Conservation (phyloP, 164 flowering plant species). For the Buxus sempervirens region DNA sequence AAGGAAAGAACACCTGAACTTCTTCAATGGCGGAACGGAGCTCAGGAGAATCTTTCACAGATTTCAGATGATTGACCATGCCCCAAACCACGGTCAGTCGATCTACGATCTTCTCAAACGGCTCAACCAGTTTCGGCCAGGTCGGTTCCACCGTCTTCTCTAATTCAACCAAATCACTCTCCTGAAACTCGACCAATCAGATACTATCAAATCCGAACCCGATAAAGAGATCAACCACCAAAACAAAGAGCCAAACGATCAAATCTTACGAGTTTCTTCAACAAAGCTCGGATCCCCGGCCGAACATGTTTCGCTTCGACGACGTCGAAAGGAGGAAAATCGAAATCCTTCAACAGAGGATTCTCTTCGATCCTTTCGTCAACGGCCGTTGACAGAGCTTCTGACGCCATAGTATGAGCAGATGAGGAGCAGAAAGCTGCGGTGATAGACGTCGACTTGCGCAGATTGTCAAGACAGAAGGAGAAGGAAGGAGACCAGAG, state of each 20-base stretch:
- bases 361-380: constrained; percentile 22
- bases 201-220: neutral
- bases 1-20: constrained; percentile 68
- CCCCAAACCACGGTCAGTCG: constrained; percentile 82
- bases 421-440: constrained; percentile 5
- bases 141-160: constrained; percentile 85
- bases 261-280: constrained; percentile 53
- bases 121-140: constrained; percentile 89
- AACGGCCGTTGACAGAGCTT: constrained; percentile 14
- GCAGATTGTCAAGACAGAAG: constrained; percentile 46
- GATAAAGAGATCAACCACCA: neutral
- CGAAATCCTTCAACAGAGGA: constrained; percentile 66
- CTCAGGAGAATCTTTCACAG: constrained; percentile 83
- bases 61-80: constrained; percentile 79
- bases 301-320: constrained; percentile 77
- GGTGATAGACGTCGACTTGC: constrained; percentile 9
- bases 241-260: constrained; percentile 4
- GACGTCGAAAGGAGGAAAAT: constrained; percentile 80
- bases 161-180: constrained; percentile 65
- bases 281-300: constrained; percentile 69
- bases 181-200: constrained; percentile 42
- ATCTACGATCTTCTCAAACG: constrained; percentile 82
- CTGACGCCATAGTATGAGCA: neutral
- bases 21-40: constrained; percentile 93
- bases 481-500: constrained; percentile 84